Percentiles rank a stretch among this genome's conserved stretches.
phyloP scores from a whole-genome alignment of 129 eudicot species.

The Escallonia herrerae region DNA sequence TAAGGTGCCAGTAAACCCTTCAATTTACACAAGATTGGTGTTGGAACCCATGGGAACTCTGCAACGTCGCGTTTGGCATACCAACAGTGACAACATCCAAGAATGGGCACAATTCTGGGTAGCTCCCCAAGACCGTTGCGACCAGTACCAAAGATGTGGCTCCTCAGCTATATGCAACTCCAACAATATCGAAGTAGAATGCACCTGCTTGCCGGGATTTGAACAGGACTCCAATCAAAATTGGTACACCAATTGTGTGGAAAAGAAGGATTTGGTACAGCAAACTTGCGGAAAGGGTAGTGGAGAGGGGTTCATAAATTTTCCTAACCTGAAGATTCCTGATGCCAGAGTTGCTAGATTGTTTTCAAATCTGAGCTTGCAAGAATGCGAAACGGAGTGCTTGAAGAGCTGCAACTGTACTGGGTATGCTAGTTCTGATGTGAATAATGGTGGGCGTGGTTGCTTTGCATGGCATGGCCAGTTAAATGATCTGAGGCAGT shows the following conservation, averaged over 20 bases:
- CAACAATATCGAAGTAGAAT: background rate
- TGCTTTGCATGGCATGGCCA: conserved; percentile 13
- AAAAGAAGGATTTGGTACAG: background rate
- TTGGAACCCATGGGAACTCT: background rate
- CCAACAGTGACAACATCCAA: background rate
- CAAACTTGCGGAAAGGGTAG: conserved; percentile 4
- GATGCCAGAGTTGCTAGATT: conserved; percentile 1
- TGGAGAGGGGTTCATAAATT: conserved; percentile 9
- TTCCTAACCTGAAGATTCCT: background rate
- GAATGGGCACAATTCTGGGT: conserved; percentile 4
- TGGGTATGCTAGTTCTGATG: conserved; percentile 6
- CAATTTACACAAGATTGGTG: background rate
- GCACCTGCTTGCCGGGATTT: conserved; percentile 6
- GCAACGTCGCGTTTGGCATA: background rate
- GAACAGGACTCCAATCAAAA: background rate
- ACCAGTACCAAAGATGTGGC: conserved; percentile 6
- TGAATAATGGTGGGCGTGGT: conserved; percentile 5
- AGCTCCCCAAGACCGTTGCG: conserved; percentile 8
- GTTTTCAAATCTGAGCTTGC: conserved; percentile 6
- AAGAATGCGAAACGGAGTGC: background rate
- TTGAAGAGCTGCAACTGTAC: conserved; percentile 10
- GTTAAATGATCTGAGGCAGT: background rate
- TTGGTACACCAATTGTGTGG: conserved; percentile 6
- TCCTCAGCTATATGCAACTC: conserved; percentile 1
- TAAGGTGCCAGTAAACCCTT: background rate